Evolutionary conservation across 2,329 filamentous ascomycete species (phyloP), one percentile per base, ranked within the genome.

Genomic region (Pseudonectria buxi): DNA sequence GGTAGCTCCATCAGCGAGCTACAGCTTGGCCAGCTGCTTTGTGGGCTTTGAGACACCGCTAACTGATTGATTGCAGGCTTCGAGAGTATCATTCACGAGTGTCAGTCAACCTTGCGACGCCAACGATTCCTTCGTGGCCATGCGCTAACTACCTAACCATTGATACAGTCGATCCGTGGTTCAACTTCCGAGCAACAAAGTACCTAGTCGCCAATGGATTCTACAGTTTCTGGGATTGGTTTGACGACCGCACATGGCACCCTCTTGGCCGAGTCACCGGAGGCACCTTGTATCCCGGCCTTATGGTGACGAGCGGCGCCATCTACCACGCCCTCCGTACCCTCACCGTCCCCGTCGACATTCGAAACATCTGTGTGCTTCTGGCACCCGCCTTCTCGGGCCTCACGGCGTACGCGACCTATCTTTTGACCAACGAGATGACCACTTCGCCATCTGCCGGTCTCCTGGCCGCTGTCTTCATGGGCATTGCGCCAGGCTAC

Each of bases 221-320:
- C 69, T 94, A 95, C 65, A 88, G 85, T 64, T 98, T 98, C 63
- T 98, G 92, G 92, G 90, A 98, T 64, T 98, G 92, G 92, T 98
- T 98, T 59, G 92, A 98, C 66, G 92, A 98, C 72, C 82, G 92
- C 71, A 98, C 92, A 78, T 98, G 92, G 92, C 90, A 98, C 67
- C 92, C 92, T 53, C 83, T 98, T 43, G 92, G 92, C 54, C 87
- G 92, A 70, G 92, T 98, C 59, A 98, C 92, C 41, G 92, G 92
- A 66, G 92, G 92, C 58, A 98, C 92, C n/a, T 78, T 98, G 45
- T 98, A 98, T 63, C 92, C 92, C 33, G 92, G 92, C 54, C 75
- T 98, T 56, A 98, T 98, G 92, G 94, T 98, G 53, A 98, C 92
- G 58, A 96, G 90, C 65, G 94, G 92, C 52, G 81, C 76, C 64